Conservation (phyloP, 2,329 filamentous ascomycete species). For the Ceratocystis albifundus region DNA sequence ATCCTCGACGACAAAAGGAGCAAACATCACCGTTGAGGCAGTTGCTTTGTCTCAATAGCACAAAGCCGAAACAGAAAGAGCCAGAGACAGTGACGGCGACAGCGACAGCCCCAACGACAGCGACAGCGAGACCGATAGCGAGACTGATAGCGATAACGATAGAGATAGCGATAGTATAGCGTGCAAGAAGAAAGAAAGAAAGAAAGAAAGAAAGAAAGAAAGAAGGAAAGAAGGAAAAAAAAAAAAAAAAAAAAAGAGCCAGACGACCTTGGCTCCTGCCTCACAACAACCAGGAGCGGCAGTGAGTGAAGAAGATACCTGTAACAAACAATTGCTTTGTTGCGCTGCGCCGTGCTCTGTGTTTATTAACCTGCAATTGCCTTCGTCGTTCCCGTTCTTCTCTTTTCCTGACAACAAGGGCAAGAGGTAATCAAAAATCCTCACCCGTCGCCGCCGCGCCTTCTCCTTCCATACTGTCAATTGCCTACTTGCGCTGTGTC, state of each 20-base stretch:
- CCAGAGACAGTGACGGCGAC: no score
- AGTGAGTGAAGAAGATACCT: neutral
- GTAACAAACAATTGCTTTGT: neutral
- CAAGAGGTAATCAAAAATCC: neutral
- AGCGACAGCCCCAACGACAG: no score
- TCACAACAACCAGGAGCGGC: neutral
- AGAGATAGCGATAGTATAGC: neutral
- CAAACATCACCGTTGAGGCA: neutral
- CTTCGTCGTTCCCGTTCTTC: neutral
- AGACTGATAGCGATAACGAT: no score
- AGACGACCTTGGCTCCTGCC: no score
- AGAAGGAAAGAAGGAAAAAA: no score
- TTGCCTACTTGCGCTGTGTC: neutral
- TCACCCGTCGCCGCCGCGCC: neutral
- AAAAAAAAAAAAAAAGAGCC: no score
- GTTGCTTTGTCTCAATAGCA: constrained; percentile 2
- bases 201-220: no score
- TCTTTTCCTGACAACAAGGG: neutral
- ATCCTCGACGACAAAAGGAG: neutral
- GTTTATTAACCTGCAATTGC: constrained; percentile 1
- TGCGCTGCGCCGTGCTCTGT: neutral
- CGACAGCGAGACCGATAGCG: no score
- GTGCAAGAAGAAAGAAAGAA: neutral
- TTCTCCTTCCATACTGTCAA: neutral
- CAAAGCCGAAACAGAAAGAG: neutral